Evolutionary conservation across 1,139 yeast genomes (phyloP).

Genomic region (Saccharomyces uvarum): DNA sequence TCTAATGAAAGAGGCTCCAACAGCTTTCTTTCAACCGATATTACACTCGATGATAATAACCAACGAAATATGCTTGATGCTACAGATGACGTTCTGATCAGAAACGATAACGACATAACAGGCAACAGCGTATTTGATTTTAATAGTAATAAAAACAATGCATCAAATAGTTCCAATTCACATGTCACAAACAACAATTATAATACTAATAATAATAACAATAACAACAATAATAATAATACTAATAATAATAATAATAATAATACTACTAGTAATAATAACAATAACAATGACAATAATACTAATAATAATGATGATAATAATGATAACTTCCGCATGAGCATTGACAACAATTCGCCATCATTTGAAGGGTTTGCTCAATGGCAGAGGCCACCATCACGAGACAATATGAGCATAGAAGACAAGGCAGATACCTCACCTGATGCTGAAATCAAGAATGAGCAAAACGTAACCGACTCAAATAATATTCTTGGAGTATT

Average conservation of each 20-base stretch:
- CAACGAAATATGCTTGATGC: not conserved
- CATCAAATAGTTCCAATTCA: not conserved
- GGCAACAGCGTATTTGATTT: not conserved
- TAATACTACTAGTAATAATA: not conserved
- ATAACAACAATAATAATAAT: not conserved
- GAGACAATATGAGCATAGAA: not conserved
- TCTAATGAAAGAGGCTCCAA: not conserved
- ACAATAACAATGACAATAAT: not conserved
- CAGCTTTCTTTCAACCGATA: not conserved
- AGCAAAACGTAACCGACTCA: constrained; percentile 18
- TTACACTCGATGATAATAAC: not conserved
- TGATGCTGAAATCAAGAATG: not conserved
- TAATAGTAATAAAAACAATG: not conserved
- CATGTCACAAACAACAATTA: not conserved
- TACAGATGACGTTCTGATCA: not conserved
- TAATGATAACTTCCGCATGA: not conserved
- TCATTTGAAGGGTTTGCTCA: not conserved
- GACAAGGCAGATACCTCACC: not conserved
- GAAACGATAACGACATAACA: not conserved
- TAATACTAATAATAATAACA: not conserved
- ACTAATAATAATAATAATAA: not conserved
- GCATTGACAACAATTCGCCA: not conserved
- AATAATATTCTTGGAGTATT: constrained; percentile 68
- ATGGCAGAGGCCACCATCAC: constrained; percentile 4
- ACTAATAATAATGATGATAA: not conserved